Base-by-base conservation (phyloP, 306 rosid species). In the Cucurbita ficifolia region DNA sequence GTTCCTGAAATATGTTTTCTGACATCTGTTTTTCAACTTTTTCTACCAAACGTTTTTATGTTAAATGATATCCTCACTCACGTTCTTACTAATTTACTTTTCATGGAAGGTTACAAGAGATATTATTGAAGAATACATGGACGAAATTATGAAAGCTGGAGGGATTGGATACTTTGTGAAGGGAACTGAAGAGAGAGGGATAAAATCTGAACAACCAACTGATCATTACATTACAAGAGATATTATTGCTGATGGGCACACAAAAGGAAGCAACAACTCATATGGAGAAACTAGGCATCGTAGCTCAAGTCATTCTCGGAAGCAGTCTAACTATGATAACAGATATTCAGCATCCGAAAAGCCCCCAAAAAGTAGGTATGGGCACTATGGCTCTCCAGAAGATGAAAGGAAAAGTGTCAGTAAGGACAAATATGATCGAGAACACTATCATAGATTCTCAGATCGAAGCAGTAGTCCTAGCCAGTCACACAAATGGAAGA, bases 111-210 rank as follows among this genome's bases (percentile, higher is more conserved):
- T 87, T 54, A 89, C 79, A 79, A 87, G 95, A 81, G 92, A 86
- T 79, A 69, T 91, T 61, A 84, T 94, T 83, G 96, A 83, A 82
- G 96, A 87, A 56, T 89, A 72, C 82, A 94, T 84, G 96, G 99
- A 84, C 78, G 95, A 91, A 81, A 90, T 89, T 76, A 85, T 81
- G 75, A 78, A 81, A 74, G 96, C 87, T 52, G 90, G 88, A 67
- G 96, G 90, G 45, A 81, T 87, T 61, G 91, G 87, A 70, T 81
- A 84, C 81, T 86, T 88, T 60, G 83, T 80, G 78, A 83, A 81
- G 73, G 85, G 73, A 78, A 68, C 79, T 80, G 81, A 77, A 51
- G 83, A 76, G 62, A 79, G 76, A 75, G 84, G 55, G 71, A 29
- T 75, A 76, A 79, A 83, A 59, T 76, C 57, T 5, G 77, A 85